These are phyloP conservation scores for Aspergillus eucalypticola DNA, from an alignment of 2,329 filamentous ascomycete genomes.

Conservation along the genomic window DNA sequence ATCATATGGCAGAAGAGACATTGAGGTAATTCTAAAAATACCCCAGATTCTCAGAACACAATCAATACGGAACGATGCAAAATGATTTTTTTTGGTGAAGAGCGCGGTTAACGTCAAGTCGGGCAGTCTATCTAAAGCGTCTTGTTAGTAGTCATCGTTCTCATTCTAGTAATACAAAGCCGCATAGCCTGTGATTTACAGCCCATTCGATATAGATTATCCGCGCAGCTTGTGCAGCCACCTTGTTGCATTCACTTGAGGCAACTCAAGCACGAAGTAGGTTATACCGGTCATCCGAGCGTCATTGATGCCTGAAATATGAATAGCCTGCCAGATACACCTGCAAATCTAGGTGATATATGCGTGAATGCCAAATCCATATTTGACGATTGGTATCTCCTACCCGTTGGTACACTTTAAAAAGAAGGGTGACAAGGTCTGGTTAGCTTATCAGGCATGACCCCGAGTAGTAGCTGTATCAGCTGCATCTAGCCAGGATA, in stretches of 20 bases:
- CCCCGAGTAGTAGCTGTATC: neutral
- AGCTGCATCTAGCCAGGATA: neutral
- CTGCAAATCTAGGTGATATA: neutral
- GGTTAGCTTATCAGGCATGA: neutral
- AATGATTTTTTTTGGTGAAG: too few species aligned
- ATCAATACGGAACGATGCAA: too few species aligned
- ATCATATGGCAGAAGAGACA: neutral
- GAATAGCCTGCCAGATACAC: neutral
- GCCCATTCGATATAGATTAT: neutral
- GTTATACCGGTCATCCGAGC: neutral
- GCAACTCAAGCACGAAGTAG: neutral
- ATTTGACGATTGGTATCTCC: neutral
- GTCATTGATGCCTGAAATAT: neutral
- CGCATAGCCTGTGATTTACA: neutral
- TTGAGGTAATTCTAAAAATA: neutral
- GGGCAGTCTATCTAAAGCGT: neutral
- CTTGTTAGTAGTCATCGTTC: neutral
- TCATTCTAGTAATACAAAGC: neutral
- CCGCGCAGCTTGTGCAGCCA: neutral
- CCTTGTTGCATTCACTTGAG: neutral
- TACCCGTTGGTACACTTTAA: neutral
- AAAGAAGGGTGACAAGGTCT: neutral
- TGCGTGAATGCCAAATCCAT: neutral
- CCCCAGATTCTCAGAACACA: neutral
- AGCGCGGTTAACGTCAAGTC: neutral